phyloP scores from a whole-genome alignment of 2,329 filamentous ascomycete genomes.

The Alternaria consortialis region DNA sequence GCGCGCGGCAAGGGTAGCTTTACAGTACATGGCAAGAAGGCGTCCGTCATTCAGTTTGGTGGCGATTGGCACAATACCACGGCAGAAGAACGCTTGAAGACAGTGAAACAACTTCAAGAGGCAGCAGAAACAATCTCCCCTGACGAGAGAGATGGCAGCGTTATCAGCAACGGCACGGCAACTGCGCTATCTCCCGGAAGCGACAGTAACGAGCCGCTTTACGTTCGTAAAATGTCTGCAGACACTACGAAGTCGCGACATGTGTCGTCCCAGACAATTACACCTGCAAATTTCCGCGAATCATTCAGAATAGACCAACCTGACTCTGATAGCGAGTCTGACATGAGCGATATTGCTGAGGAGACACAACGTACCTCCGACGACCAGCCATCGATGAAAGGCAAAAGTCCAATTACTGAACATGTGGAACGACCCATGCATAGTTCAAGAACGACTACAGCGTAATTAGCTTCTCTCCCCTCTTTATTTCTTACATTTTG shows the following conservation, averaged over 20 bases:
- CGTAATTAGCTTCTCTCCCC: constrained; percentile 17
- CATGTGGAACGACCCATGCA: constrained; percentile 17
- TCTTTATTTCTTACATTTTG: constrained; percentile 22
- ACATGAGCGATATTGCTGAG: constrained; percentile 49
- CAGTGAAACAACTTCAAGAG: constrained; percentile 50
- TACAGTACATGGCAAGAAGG: constrained; percentile 97
- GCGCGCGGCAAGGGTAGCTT: constrained; percentile 86
- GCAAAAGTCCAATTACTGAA: constrained; percentile 23
- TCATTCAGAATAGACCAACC: constrained; percentile 31
- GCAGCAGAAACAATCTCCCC: constrained; percentile 36
- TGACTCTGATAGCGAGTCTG: constrained; percentile 37
- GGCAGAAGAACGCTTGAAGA: constrained; percentile 51
- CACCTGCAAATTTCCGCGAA: constrained; percentile 39
- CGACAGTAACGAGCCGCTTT: constrained; percentile 32
- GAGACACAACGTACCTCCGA: constrained; percentile 27
- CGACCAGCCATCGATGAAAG: constrained; percentile 23
- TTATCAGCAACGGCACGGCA: constrained; percentile 37
- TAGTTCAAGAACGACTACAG: constrained; percentile 25
- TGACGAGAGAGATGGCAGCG: constrained; percentile 38
- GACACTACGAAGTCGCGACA: constrained; percentile 48
- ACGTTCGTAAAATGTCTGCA: constrained; percentile 31
- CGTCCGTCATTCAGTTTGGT: constrained; percentile 95
- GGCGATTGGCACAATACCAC: constrained; percentile 78
- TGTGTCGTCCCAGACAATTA: constrained; percentile 48
- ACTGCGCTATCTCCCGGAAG: constrained; percentile 29